Percentiles rank a stretch among this genome's conserved stretches.
These are phyloP conservation scores for Boletus speciosus DNA, from an alignment of 768 basidiomycete species.

Conservation along the genomic window DNA sequence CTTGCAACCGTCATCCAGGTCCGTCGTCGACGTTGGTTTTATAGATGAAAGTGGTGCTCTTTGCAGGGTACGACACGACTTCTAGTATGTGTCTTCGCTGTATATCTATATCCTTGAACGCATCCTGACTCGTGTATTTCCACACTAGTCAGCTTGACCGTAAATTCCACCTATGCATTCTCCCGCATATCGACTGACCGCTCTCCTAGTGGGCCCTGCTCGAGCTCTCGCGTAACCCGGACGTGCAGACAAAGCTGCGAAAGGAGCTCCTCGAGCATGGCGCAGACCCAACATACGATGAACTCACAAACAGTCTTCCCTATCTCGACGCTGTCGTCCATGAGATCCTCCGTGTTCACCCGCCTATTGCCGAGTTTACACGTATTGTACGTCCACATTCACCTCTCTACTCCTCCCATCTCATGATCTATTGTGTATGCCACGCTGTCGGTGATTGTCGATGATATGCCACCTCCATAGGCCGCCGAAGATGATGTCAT, in stretches of 20 bases:
- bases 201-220: constrained; percentile 52
- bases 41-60: constrained; percentile 17
- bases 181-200: not conserved
- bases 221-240: constrained; percentile 44
- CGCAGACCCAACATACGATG: constrained; percentile 52
- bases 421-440: not conserved
- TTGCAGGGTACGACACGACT: constrained; percentile 24
- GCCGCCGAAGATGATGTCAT: constrained; percentile 53
- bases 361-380: constrained; percentile 29
- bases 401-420: too few relatives aligned
- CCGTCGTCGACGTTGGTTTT: not conserved
- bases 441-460: too few relatives aligned
- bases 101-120: too few relatives aligned
- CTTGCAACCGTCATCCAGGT: not conserved
- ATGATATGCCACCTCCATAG: constrained; percentile 18
- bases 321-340: constrained; percentile 48
- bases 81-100: constrained; percentile 9
- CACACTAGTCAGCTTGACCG: constrained; percentile 16
- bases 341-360: constrained; percentile 43
- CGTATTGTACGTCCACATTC: constrained; percentile 7
- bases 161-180: not conserved
- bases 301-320: constrained; percentile 46
- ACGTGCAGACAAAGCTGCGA: constrained; percentile 47
- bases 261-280: constrained; percentile 45
- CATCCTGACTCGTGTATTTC: not conserved